Base-by-base conservation (phyloP, 2,329 filamentous ascomycete species). In the Venturia asperata region DNA sequence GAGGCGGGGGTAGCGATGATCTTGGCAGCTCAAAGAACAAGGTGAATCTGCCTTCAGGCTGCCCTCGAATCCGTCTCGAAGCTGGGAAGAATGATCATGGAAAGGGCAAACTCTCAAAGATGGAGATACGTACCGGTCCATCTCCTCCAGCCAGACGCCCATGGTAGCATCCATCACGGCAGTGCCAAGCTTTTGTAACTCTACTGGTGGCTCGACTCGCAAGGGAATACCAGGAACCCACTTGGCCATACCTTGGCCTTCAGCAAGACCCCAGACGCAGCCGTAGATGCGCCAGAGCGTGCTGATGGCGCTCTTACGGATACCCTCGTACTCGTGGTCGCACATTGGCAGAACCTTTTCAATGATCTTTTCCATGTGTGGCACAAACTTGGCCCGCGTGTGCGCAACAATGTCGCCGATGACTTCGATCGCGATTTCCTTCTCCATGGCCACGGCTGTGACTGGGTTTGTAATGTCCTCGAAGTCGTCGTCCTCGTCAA, bases 401-500 rank as follows among this genome's bases (percentile, higher is more conserved):
- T 95, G 88, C 60, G 90, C 88, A 72, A 97, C 88, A 68, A 99
- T 86, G 73, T 99, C 94, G 69, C 92, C 94, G 43, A 97, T 84
- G 6, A 97, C 92, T 76, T 99, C 94, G 56, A 96, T 86, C 45
- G 94, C 93, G 71, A 97, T 95, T 78, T 99, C 94, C 79, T 97
- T 97, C 82, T 97, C 94, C 71, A 96, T 85, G 30, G 93, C 91
- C 65, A 97, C 85, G 64, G 92, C 91, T 34, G 91, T 95, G 68
- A 95, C 90, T 62, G 91, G 91, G 66, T 86, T 87, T 61, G 95
- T 82, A 71, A 92, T 90, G 71, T 92, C 89, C 84, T 90, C 92
- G 67, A 92, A 90, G 66, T 91, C 90, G 45, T 91, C 88, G 58
- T 92, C 89, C 3, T 86, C 85, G 52, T 56, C 52, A 56, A 56